Evolutionary conservation across 1,284 basidiomycete genomes (phyloP).

Genomic region (Chalciporus sp.): DNA sequence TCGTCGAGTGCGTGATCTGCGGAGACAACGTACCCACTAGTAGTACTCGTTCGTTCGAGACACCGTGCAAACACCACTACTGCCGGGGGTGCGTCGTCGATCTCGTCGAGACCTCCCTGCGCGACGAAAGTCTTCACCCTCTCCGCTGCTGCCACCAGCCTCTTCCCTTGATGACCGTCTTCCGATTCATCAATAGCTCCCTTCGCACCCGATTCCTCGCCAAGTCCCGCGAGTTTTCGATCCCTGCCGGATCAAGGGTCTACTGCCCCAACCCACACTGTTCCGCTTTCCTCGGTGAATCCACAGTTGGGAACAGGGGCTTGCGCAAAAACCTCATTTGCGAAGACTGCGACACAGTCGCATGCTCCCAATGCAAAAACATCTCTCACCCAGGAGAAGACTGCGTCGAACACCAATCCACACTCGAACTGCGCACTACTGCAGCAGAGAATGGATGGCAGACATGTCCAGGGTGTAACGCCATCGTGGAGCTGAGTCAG

Average conservation of each 20-base stretch:
- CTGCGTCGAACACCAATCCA: conserved; percentile 26
- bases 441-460: conserved; percentile 40
- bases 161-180: conserved; percentile 35
- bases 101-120: conserved; percentile 39
- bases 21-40: conserved; percentile 8
- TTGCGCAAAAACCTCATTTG: conserved; percentile 10
- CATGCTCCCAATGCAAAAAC: conserved; percentile 38
- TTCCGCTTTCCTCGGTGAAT: conserved; percentile 41
- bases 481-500: conserved; percentile 42
- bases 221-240: conserved; percentile 35
- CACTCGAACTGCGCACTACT: conserved; percentile 31
- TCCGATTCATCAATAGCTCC: conserved; percentile 25
- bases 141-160: conserved; percentile 42
- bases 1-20: conserved; percentile 28
- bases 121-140: conserved; percentile 44
- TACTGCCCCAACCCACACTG: conserved; percentile 45
- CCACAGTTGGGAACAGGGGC: conserved; percentile 2
- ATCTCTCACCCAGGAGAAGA: conserved; percentile 22
- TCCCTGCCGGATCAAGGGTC: conserved; percentile 35
- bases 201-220: conserved; percentile 28
- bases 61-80: conserved; percentile 42
- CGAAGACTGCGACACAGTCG: conserved; percentile 27
- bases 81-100: conserved; percentile 38
- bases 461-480: conserved; percentile 44
- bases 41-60: conserved; percentile 17